These are phyloP conservation scores for Leptodontidium sp. DNA, from an alignment of 2,329 filamentous ascomycete species.

Conservation along the genomic window DNA sequence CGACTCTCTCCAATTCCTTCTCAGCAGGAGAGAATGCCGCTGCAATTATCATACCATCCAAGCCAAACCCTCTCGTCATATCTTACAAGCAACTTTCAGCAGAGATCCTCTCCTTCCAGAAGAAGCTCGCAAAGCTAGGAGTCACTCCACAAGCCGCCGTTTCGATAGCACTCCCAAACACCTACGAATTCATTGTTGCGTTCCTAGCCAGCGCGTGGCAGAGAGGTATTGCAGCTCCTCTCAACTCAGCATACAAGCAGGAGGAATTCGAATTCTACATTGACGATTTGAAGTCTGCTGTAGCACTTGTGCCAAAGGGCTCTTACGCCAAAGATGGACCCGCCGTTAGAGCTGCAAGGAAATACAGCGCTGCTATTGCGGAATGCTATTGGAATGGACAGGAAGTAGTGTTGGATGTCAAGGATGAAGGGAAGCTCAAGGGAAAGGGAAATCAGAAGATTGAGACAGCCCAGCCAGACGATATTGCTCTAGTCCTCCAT, in stretches of 20 bases:
- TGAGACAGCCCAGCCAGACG: slow-evolving; percentile 71
- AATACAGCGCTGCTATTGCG: slow-evolving; percentile 84
- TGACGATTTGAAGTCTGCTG: slow-evolving; percentile 81
- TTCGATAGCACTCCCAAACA: slow-evolving; percentile 84
- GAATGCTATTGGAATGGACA: slow-evolving; percentile 82
- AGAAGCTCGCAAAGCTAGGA: slow-evolving; percentile 78
- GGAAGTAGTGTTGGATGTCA: slow-evolving; percentile 80
- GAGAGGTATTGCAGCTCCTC: slow-evolving; percentile 82
- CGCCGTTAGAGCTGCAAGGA: slow-evolving; percentile 78
- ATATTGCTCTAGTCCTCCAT: slow-evolving; percentile 83
- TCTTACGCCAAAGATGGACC: slow-evolving; percentile 71
- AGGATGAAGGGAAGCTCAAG: slow-evolving; percentile 74
- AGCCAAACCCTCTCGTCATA: slow-evolving; percentile 67
- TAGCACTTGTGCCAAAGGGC: slow-evolving; percentile 79
- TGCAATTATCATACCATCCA: slow-evolving; percentile 78
- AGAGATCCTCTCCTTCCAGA: slow-evolving; percentile 76
- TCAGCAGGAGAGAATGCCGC: slow-evolving; percentile 57
- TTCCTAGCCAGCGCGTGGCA: slow-evolving; percentile 90
- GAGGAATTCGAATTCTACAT: slow-evolving; percentile 94
- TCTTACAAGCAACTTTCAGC: slow-evolving; percentile 73
- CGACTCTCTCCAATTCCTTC: slow-evolving; percentile 66
- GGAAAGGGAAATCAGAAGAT: slow-evolving; percentile 57
- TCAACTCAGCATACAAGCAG: slow-evolving; percentile 90
- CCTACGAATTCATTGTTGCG: slow-evolving; percentile 86
- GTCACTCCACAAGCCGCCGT: slow-evolving; percentile 75